Evolutionary conservation across 257 asterid genomes (phyloP).

Genomic region (Dorcoceras hygrometricum): DNA sequence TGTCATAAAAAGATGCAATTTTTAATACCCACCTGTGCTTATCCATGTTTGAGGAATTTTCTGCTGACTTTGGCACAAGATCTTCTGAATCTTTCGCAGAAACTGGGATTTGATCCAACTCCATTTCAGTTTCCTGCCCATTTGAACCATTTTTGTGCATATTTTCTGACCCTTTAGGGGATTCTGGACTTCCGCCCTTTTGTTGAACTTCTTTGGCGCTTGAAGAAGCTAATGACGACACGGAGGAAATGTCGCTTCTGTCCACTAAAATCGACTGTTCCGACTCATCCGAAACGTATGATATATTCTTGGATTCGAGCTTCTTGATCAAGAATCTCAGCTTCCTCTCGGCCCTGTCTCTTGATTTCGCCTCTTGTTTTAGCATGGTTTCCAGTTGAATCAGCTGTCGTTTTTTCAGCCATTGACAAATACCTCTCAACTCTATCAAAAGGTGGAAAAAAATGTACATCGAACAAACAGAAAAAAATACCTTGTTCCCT

Average conservation of each 20-base stretch:
- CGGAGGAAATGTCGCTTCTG: constrained; percentile 45
- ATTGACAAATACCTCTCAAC: constrained; percentile 6
- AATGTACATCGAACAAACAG: background rate
- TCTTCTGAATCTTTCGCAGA: constrained; percentile 12
- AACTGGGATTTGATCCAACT: background rate
- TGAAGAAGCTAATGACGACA: constrained; percentile 42
- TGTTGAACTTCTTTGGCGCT: constrained; percentile 27
- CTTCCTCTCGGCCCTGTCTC: constrained; percentile 72
- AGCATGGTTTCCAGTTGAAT: constrained; percentile 59
- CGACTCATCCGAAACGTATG: constrained; percentile 45
- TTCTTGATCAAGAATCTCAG: constrained; percentile 57
- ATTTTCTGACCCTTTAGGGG: constrained; percentile 4
- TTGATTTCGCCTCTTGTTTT: constrained; percentile 66
- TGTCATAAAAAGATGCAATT: background rate
- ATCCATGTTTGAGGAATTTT: constrained; percentile 10
- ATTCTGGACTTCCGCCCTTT: constrained; percentile 21
- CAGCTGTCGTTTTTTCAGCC: constrained; percentile 42
- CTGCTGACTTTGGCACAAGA: constrained; percentile 8
- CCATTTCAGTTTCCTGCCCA: constrained; percentile 16
- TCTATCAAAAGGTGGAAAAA: background rate
- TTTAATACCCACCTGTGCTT: background rate
- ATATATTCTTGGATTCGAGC: constrained; percentile 50
- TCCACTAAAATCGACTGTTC: constrained; percentile 35
- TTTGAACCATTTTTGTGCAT: constrained; percentile 17
- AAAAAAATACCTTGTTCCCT: constrained; percentile 51